A percentile compares a stretch with the other conserved stretches of the same genome.
These are phyloP conservation scores for Telfairia occidentalis DNA, from an alignment of 331 rosid genomes.

Conservation along the genomic window DNA sequence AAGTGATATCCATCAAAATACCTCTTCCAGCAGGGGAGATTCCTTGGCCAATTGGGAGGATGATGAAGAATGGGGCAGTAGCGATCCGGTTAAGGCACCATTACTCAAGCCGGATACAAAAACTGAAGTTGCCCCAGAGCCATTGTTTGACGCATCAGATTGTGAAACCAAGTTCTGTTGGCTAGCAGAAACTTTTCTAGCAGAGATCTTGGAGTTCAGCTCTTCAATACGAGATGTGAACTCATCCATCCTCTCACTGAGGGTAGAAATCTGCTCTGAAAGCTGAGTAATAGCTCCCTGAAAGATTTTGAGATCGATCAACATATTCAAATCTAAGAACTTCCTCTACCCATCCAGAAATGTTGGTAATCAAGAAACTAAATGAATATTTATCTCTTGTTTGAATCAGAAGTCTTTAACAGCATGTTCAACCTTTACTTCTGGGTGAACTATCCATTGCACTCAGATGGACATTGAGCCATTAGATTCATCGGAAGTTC, in stretches of 20 bases:
- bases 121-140: conserved; percentile 62
- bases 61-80: conserved; percentile 68
- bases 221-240: conserved; percentile 90
- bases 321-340: not conserved
- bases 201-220: conserved; percentile 54
- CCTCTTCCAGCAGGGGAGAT: conserved; percentile 80
- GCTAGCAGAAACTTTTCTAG: conserved; percentile 45
- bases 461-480: not conserved
- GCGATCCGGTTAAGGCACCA: conserved; percentile 66
- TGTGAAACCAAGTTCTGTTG: conserved; percentile 79
- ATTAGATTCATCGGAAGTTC: not conserved
- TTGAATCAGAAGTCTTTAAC: not conserved
- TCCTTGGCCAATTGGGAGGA: conserved; percentile 74
- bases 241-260: conserved; percentile 93
- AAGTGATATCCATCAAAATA: conserved; percentile 17
- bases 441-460: not conserved
- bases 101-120: conserved; percentile 58
- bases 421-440: not conserved
- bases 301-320: conserved; percentile 19
- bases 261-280: conserved; percentile 89
- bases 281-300: conserved; percentile 90
- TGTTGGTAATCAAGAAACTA: not conserved
- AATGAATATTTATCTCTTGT: not conserved
- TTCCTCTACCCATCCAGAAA: not conserved
- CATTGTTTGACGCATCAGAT: conserved; percentile 74